A percentile compares a stretch with the other conserved stretches of the same genome.
phyloP scores from a whole-genome alignment of 2,329 filamentous ascomycete genomes.

The Fonsecaea nubica region DNA sequence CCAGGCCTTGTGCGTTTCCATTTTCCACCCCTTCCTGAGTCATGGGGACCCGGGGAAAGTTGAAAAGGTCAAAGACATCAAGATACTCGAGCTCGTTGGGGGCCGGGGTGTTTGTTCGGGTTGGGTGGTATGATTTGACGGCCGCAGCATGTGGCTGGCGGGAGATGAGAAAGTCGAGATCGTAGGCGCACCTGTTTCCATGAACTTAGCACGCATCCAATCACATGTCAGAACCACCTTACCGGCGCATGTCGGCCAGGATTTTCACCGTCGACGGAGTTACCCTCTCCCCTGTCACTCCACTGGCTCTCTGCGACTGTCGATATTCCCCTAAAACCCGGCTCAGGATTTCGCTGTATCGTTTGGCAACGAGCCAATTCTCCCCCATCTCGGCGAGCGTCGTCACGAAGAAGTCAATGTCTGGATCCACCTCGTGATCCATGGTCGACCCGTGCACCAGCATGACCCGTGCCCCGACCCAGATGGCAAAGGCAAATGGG shows the following conservation, averaged over 20 bases:
- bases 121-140: conserved; percentile 46
- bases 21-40: conserved; percentile 39
- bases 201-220: conserved; percentile 27
- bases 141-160: conserved; percentile 66
- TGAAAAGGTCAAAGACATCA: conserved; percentile 95
- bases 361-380: conserved; percentile 83
- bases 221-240: conserved; percentile 61
- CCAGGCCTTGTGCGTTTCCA: conserved; percentile 21
- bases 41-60: conserved; percentile 74
- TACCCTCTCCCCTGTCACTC: conserved; percentile 70
- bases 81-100: conserved; percentile 87
- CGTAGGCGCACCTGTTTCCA: conserved; percentile 48
- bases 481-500: conserved; percentile 88
- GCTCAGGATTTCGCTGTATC: conserved; percentile 79
- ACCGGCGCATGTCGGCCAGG: conserved; percentile 87
- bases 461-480: conserved; percentile 86
- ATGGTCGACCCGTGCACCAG: conserved; percentile 91
- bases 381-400: conserved; percentile 79
- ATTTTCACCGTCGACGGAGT: conserved; percentile 86
- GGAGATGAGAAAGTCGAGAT: conserved; percentile 87
- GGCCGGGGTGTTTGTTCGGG: conserved; percentile 71
- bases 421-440: conserved; percentile 78
- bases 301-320: conserved; percentile 70
- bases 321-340: conserved; percentile 85
- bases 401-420: conserved; percentile 81